phyloP scores from a whole-genome alignment of 2,329 filamentous ascomycete species.

The Talaromyces sp. region DNA sequence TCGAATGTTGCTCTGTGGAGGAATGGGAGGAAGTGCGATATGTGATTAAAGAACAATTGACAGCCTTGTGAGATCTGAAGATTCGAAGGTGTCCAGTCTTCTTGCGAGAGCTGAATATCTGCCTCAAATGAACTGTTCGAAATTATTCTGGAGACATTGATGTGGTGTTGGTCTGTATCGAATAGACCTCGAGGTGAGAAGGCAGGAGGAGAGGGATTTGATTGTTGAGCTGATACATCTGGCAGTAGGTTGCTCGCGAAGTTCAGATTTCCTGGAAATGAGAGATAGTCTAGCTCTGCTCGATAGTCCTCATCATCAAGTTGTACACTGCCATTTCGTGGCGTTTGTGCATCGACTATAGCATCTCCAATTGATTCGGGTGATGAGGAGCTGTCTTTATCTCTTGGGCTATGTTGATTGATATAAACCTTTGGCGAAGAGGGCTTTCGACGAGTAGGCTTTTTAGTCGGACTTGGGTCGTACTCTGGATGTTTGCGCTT shows the following conservation, averaged over 20 bases:
- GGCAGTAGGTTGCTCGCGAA: no score
- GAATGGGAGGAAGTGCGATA: slow-evolving; percentile 44
- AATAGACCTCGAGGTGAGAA: no score
- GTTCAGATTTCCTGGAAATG: no score
- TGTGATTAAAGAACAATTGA: slow-evolving; percentile 40
- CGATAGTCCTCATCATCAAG: no score
- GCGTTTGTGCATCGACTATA: no score
- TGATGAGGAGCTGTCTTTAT: neutral
- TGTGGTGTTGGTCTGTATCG: no score
- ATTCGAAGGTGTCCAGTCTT: neutral
- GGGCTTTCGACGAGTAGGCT: neutral
- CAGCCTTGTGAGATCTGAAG: slow-evolving; percentile 24
- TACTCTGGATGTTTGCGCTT: neutral
- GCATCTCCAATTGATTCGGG: no score
- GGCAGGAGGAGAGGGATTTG: no score
- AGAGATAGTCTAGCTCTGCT: no score
- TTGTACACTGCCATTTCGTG: no score
- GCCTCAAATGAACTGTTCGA: neutral
- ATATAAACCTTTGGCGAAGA: neutral
- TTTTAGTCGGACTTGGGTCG: neutral
- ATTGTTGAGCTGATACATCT: no score
- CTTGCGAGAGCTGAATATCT: neutral
- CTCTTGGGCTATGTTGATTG: neutral
- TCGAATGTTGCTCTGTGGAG: slow-evolving; percentile 44
- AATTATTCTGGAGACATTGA: neutral